These are phyloP conservation scores for Colletotrichum sp. DNA, from an alignment of 2,329 filamentous ascomycete genomes.

Conservation along the genomic window DNA sequence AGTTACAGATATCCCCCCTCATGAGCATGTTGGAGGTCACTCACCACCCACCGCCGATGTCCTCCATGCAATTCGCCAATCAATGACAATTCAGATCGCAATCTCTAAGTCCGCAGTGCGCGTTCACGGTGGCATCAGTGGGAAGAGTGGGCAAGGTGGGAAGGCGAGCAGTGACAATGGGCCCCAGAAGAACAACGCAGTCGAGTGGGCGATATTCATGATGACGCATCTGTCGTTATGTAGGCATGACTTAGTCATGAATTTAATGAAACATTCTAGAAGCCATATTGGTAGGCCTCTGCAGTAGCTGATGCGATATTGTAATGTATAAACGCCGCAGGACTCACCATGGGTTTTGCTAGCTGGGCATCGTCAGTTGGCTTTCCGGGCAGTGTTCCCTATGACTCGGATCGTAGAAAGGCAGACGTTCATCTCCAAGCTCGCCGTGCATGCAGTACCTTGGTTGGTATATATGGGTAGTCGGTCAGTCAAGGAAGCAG, in stretches of 20 bases:
- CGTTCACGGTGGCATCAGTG: neutral
- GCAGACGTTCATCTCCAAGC: neutral
- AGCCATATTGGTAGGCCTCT: neutral
- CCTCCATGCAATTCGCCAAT: neutral
- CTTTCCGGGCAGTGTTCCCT: neutral
- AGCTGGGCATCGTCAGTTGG: neutral
- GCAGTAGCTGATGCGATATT: neutral
- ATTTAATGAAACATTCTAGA: neutral
- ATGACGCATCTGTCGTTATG: neutral
- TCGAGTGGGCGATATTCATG: neutral
- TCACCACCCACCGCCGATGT: neutral
- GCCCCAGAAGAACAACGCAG: neutral
- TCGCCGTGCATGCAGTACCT: neutral
- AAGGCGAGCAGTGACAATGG: neutral
- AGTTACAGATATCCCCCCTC: neutral
- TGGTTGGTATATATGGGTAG: neutral
- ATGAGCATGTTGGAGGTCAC: neutral
- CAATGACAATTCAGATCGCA: neutral
- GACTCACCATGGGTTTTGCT: neutral
- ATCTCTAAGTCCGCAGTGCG: neutral
- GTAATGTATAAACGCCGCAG: neutral
- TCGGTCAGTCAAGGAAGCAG: neutral
- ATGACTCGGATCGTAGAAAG: neutral
- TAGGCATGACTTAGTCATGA: neutral
- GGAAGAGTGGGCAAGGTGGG: neutral